phyloP scores from a whole-genome alignment of 345 rosid species.

The Dipteronia dyeriana region DNA sequence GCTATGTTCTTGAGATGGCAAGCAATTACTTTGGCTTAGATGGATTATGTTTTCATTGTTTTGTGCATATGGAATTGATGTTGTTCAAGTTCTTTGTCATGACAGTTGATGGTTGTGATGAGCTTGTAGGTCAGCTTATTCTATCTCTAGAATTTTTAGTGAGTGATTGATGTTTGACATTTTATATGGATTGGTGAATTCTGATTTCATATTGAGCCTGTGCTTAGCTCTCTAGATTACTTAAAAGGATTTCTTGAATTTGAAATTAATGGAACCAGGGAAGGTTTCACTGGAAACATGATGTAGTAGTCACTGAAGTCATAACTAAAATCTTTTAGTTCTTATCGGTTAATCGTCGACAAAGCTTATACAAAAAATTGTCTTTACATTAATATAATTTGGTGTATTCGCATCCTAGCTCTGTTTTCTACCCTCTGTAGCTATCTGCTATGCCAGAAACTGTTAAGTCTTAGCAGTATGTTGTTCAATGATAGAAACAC shows the following conservation, averaged over 20 bases:
- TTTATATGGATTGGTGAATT: neutral
- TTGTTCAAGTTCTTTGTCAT: neutral
- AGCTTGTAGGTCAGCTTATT: neutral
- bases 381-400: neutral
- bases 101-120: neutral
- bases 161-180: neutral
- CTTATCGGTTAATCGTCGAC: neutral
- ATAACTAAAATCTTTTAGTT: too few relatives aligned
- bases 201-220: neutral
- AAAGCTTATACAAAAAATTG: neutral
- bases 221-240: neutral
- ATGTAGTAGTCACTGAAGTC: too few relatives aligned
- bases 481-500: neutral
- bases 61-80: neutral
- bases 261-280: too few relatives aligned
- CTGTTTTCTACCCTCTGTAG: neutral
- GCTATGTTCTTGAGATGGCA: conserved; percentile 7
- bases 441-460: neutral
- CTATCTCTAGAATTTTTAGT: neutral
- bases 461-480: neutral
- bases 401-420: neutral
- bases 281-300: too few relatives aligned
- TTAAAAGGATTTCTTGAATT: neutral
- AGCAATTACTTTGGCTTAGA: neutral
- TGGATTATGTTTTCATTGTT: neutral